Conservation (phyloP, 495 filamentous ascomycete species). For the Entonaema liquescens region DNA sequence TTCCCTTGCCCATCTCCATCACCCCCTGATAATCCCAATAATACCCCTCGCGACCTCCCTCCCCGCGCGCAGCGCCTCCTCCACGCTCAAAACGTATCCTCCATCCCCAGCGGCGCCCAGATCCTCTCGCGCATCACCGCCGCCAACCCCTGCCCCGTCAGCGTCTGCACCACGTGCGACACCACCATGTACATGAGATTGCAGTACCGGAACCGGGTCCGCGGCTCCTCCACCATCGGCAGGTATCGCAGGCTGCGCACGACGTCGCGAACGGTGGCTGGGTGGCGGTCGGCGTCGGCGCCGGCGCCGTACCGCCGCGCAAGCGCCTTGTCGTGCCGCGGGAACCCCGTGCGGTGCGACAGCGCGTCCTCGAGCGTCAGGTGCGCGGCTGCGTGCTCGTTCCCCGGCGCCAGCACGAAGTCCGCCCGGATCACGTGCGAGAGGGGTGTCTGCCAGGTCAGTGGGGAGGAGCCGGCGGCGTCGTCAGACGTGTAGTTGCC, state of each 20-base stretch:
- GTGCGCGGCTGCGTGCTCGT: slow-evolving; percentile 56
- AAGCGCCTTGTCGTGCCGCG: slow-evolving; percentile 52
- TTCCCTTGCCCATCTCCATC: background rate
- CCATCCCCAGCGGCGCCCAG: slow-evolving; percentile 61
- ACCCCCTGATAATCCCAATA: slow-evolving; percentile 40
- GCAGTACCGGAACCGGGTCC: slow-evolving; percentile 59
- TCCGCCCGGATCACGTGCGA: slow-evolving; percentile 60
- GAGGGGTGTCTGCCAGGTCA: slow-evolving; percentile 61
- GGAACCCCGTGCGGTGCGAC: slow-evolving; percentile 60
- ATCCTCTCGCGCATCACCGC: slow-evolving; percentile 53
- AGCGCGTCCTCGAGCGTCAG: slow-evolving; percentile 62
- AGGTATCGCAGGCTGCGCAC: slow-evolving; percentile 56
- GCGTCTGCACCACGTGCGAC: slow-evolving; percentile 53
- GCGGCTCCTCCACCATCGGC: slow-evolving; percentile 49
- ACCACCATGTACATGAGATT: slow-evolving; percentile 62
- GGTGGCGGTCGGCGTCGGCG: background rate
- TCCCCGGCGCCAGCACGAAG: slow-evolving; percentile 55
- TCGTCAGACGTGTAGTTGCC: slow-evolving; percentile 33
- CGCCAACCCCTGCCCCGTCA: slow-evolving; percentile 55
- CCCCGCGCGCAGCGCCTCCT: slow-evolving; percentile 42
- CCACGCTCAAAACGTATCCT: slow-evolving; percentile 57
- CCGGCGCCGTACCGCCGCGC: background rate
- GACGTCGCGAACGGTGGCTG: slow-evolving; percentile 34
- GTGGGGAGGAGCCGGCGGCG: slow-evolving; percentile 2
- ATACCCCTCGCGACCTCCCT: slow-evolving; percentile 37